Base-by-base conservation (phyloP, 305 asterid genomes). In the Fraxinus sp. region DNA sequence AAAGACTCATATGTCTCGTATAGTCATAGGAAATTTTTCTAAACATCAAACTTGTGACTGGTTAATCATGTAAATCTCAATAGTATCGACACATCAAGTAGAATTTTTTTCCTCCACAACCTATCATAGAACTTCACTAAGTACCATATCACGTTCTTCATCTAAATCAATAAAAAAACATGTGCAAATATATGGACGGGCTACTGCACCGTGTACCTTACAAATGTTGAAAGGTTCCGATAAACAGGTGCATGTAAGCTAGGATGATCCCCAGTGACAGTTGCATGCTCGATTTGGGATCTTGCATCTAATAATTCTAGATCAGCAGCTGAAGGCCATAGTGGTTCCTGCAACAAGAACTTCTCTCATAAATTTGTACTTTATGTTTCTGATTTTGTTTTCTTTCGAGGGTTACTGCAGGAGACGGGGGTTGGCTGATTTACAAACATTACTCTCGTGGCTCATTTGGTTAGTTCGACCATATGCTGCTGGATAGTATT, bases 291-390 rank as follows among this genome's bases (percentile, higher is more conserved):
- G 7, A 94, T 90, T 82, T 87, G 76, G 43, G 82, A 73, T 83
- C 91, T 86, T 26, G 89, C 93, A 26, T 81, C 89, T 10, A 82
- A 10, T 73, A 94, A 80, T 59, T 88, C 92, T 68, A 84, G 84
- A 88, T 93, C 97, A 49, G 89, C 89, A 62, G 85, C 68, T 20
- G 93, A 85, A 89, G 88, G 80, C 92, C 93, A 90, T 36, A 55
- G 62, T 5, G 92, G 92, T 62, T 77, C 81, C 98, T 90, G 90
- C 85, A 80, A 41, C n/a, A 86, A 64, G 7, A 84, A 1, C 74
- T 26, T 14, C 66, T 46, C 64, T 57, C 71, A 41, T 18, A 16
- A 14, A 18, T 22, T 26, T 33, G 11, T 41, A 41, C 39, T 59
- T 20, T 16, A 59, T 59, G 13, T 59, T 20, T 59, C 70, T 18